A percentile compares a stretch with the other conserved stretches of the same genome.
Evolutionary conservation across 2,329 filamentous ascomycete species (phyloP).

Genomic region (Basipetospora sp.): DNA sequence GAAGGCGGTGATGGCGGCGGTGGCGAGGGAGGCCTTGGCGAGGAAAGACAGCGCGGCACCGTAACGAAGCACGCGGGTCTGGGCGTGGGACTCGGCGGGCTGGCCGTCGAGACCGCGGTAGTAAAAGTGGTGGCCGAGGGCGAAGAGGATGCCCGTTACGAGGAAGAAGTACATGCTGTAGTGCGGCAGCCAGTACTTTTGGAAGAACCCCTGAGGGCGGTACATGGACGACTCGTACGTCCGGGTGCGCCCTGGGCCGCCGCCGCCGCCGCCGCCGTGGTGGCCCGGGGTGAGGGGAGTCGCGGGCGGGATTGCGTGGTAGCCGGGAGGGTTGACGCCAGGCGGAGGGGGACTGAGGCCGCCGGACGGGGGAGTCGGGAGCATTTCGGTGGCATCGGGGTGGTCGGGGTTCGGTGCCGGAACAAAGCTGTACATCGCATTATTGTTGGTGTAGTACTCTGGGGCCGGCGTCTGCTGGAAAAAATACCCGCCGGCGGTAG

Average conservation of each 20-base stretch:
- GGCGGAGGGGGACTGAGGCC: neutral
- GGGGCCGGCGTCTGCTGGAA: too few relatives aligned
- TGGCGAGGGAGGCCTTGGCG: conserved; percentile 20
- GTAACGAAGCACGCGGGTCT: conserved; percentile 21
- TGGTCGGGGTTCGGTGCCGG: too few relatives aligned
- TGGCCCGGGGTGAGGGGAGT: neutral
- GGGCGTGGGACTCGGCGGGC: conserved; percentile 17
- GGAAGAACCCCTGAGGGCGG: conserved; percentile 3
- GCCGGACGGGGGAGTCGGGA: neutral
- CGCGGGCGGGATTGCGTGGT: neutral
- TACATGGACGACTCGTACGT: too few relatives aligned
- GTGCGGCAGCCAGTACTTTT: conserved; percentile 20
- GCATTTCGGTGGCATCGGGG: neutral
- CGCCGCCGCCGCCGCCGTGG: too few relatives aligned
- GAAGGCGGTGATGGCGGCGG: conserved; percentile 17
- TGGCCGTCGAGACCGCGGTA: conserved; percentile 17
- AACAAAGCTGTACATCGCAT: too few relatives aligned
- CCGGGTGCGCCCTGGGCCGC: too few relatives aligned
- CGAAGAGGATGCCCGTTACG: conserved; percentile 17
- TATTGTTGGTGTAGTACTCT: too few relatives aligned
- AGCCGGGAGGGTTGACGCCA: neutral
- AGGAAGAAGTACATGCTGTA: conserved; percentile 22
- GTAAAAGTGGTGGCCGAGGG: conserved; percentile 22
- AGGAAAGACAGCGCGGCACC: conserved; percentile 22
- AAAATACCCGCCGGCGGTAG: too few relatives aligned